Evolutionary conservation across 139 green algal genomes (phyloP).

Genomic region (Auxenochlorella pyrenoidosa): DNA sequence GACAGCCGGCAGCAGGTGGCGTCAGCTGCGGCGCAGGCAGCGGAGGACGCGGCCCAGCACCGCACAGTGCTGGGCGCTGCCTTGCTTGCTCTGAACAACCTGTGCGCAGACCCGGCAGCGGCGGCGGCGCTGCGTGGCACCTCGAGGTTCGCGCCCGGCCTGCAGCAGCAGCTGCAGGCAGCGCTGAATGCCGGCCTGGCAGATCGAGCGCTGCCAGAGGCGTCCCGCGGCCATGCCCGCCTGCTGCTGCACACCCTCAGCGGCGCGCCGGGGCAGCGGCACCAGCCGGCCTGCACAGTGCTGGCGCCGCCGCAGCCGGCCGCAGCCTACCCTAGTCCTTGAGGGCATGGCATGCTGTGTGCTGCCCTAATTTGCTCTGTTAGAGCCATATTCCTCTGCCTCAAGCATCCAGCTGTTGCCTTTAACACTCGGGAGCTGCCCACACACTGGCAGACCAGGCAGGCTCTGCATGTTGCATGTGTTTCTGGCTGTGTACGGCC

Average conservation of each 20-base stretch:
- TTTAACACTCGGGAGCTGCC: no score
- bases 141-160: no score
- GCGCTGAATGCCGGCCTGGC: constrained; percentile 4
- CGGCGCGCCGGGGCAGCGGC: constrained; percentile 20
- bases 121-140: not conserved
- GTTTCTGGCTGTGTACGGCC: no score
- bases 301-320: not conserved
- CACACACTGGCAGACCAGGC: no score
- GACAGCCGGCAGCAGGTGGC: not conserved
- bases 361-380: no score
- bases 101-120: not conserved
- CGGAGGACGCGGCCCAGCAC: not conserved
- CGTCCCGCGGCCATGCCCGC: not conserved
- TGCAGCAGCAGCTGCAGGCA: not conserved
- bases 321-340: constrained; percentile 15
- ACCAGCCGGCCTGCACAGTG: not conserved
- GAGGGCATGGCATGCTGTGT: not conserved
- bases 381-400: no score
- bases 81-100: constrained; percentile 14
- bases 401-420: no score
- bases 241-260: constrained; percentile 22
- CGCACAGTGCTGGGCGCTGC: not conserved
- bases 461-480: no score
- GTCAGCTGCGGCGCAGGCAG: not conserved
- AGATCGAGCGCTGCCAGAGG: not conserved